phyloP scores from a whole-genome alignment of 2,329 filamentous ascomycete species.

The Cladosporium phlei region DNA sequence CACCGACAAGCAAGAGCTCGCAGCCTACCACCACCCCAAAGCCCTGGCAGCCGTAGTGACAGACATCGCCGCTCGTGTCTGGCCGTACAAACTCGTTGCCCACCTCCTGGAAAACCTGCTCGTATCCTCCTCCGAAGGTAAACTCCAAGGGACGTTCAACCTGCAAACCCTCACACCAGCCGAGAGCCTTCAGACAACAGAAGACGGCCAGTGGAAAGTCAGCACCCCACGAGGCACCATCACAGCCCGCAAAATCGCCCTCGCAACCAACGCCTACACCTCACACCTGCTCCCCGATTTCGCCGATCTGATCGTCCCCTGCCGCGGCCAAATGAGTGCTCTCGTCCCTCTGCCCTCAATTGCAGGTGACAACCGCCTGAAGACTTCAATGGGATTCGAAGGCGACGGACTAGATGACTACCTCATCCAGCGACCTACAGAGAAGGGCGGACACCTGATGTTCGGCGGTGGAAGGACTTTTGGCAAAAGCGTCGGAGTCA shows the following conservation, averaged over 20 bases:
- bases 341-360: constrained; percentile 52
- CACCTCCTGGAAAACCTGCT: constrained; percentile 62
- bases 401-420: constrained; percentile 64
- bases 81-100: constrained; percentile 80
- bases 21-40: constrained; percentile 47
- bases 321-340: constrained; percentile 67
- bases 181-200: constrained; percentile 21
- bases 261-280: constrained; percentile 82
- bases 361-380: constrained; percentile 38
- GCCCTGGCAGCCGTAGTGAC: constrained; percentile 63
- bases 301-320: constrained; percentile 68
- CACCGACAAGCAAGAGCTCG: constrained; percentile 42
- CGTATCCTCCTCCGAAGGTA: constrained; percentile 31
- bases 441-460: constrained; percentile 54
- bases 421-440: constrained; percentile 62
- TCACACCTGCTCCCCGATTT: constrained; percentile 64
- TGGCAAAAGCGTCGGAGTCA: constrained; percentile 54
- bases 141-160: constrained; percentile 51
- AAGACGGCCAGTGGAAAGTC: constrained; percentile 50
- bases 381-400: constrained; percentile 61
- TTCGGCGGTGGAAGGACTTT: constrained; percentile 64
- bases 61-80: constrained; percentile 61
- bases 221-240: constrained; percentile 67
- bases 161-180: constrained; percentile 71
- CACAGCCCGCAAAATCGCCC: constrained; percentile 58